Base-by-base conservation (phyloP, 352 stramenopile species). In the Phytophthora constricta region DNA sequence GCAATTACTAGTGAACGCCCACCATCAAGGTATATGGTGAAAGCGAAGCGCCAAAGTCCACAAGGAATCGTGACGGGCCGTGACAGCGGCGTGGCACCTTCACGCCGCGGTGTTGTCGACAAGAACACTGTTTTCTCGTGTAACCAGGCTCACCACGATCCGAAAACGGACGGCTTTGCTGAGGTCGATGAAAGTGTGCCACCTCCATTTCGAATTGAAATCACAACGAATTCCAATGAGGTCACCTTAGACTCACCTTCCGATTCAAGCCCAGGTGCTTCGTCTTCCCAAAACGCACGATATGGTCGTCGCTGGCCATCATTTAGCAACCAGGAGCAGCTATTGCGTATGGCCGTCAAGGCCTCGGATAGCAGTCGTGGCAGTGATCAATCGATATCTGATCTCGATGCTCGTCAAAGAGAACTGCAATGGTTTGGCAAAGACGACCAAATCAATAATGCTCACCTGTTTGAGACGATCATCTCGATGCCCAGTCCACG, bases 151-250 rank as follows among this genome's bases (percentile, higher is more conserved):
- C 78, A 90, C 34, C 86, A 95, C 49, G 84, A 93, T 48, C 87
- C 87, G 0, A 91, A 86, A 52, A 91, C 74, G 0, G 87, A 95
- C 33, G 87, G 87, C 0, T 95, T 95, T 59, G 77, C 87, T 1
- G 84, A 91, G 1, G 82, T 95, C 0, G 87, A 95, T 25, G 87
- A 95, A 53, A 92, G 77, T 9, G 77, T 94, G 3, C 87, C 87
- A 0, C 81, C 84, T 3, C 87, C 87, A n/a, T 95, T 95, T 50
- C 71, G 79, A 8, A 92, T 95, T 22, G 68, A 95, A 59, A 86
- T 95, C 45, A 91, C 84, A 3, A 95, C 84, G 0, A 71, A 88
- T 48, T 70, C 72, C 2, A 58, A 58, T 8, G 51, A 70, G 20
- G 2, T 48, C 1, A 58, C 43, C 1, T 20, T 58, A n/a, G 48